These are phyloP conservation scores for Gentiana dahurica DNA, from an alignment of 257 asterid species.

Conservation along the genomic window DNA sequence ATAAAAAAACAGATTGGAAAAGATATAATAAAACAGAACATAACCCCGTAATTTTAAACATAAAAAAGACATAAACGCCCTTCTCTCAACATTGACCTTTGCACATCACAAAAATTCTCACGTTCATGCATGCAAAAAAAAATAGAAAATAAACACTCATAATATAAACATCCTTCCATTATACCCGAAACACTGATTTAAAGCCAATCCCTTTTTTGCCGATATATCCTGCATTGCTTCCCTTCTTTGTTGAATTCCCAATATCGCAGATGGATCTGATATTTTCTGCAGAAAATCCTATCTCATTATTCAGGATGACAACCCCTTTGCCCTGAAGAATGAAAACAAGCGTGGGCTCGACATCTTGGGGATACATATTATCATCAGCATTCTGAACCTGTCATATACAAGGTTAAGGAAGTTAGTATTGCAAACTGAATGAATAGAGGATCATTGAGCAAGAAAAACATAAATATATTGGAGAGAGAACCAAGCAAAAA, in stretches of 20 bases:
- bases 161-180: conserved; percentile 7
- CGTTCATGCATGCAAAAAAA: too few species aligned
- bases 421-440: background rate
- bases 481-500: background rate
- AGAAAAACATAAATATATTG: background rate
- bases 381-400: conserved; percentile 99
- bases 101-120: too few species aligned
- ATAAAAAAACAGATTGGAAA: too few species aligned
- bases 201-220: conserved; percentile 99
- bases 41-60: too few species aligned
- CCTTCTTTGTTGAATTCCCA: conserved; percentile 86
- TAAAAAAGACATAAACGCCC: too few species aligned
- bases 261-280: conserved; percentile 94
- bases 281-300: conserved; percentile 69
- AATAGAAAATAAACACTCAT: too few species aligned
- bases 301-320: conserved; percentile 75
- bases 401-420: conserved; percentile 2
- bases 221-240: conserved; percentile 63
- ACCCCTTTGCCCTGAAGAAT: conserved; percentile 76
- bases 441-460: background rate
- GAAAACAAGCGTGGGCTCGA: conserved; percentile 81
- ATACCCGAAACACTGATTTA: conserved; percentile 99
- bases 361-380: conserved; percentile 54
- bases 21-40: too few species aligned
- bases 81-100: too few species aligned